phyloP scores from a whole-genome alignment of 2,329 filamentous ascomycete species.

The Pyrenochaeta sp. region DNA sequence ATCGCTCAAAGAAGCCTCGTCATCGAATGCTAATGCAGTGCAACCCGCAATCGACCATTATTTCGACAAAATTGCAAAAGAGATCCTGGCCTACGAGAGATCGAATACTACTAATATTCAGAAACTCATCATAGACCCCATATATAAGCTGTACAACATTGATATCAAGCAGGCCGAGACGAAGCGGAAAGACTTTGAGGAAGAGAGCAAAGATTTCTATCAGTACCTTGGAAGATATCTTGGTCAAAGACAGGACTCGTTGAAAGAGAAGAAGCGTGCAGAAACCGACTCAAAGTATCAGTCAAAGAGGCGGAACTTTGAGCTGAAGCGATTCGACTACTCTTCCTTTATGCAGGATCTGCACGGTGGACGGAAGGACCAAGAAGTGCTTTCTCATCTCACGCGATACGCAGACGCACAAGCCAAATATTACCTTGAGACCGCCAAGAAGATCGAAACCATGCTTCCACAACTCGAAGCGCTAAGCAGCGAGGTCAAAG shows the following conservation, averaged over 20 bases:
- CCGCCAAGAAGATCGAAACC: constrained; percentile 85
- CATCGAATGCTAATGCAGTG: constrained; percentile 94
- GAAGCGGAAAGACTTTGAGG: constrained; percentile 97
- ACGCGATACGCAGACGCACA: constrained; percentile 94
- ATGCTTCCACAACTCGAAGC: constrained; percentile 91
- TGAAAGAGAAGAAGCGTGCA: constrained; percentile 95
- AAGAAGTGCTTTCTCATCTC: constrained; percentile 92
- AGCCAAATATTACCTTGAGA: constrained; percentile 79
- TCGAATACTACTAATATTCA: constrained; percentile 86
- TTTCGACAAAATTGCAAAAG: constrained; percentile 93
- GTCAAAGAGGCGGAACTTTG: constrained; percentile 89
- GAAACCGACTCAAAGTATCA: constrained; percentile 98
- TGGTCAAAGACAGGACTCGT: constrained; percentile 92
- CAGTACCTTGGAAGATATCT: constrained; percentile 93
- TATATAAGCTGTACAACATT: constrained; percentile 87
- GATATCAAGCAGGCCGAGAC: constrained; percentile 98
- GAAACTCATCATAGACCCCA: constrained; percentile 91
- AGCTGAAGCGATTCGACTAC: constrained; percentile 97
- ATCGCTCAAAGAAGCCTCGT: constrained; percentile 83
- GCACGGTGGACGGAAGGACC: constrained; percentile 98
- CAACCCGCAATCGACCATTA: constrained; percentile 97
- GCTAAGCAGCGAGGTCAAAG: constrained; percentile 83
- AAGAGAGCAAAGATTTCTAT: constrained; percentile 99
- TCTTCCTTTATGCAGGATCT: constrained; percentile 99
- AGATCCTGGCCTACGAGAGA: constrained; percentile 87